These are phyloP conservation scores for Acanthamoeba lenticulata DNA, from an alignment of 208 protist species.

Conservation along the genomic window DNA sequence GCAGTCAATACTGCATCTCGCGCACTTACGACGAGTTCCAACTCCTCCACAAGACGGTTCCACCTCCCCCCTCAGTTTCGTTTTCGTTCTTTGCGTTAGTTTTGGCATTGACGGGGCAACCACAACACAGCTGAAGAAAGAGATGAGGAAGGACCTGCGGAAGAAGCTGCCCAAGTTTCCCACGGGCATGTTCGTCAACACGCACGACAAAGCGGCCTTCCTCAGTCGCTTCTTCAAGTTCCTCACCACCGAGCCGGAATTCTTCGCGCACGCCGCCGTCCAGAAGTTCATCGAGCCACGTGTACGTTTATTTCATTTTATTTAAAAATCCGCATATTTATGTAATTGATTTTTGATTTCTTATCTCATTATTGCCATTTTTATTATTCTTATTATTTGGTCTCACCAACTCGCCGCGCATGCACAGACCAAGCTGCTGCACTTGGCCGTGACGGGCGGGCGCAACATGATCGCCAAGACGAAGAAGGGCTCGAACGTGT, in stretches of 20 bases:
- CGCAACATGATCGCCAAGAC: not conserved
- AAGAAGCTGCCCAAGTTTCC: slow-evolving; percentile 31
- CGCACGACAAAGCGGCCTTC: not conserved
- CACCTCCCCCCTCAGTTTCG: not conserved
- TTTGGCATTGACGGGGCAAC: not conserved
- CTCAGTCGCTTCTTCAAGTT: slow-evolving; percentile 38
- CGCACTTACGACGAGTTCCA: not conserved
- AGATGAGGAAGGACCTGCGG: slow-evolving; percentile 2
- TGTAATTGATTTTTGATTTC: too few species aligned
- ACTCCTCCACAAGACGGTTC: not conserved
- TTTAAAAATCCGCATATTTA: too few species aligned
- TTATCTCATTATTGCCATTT: too few species aligned
- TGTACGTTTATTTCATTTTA: not conserved
- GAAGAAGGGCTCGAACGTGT: slow-evolving; percentile 1
- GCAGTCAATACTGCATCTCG: not conserved
- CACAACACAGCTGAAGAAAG: not conserved
- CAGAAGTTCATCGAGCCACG: slow-evolving; percentile 22
- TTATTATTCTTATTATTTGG: not conserved
- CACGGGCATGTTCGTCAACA: slow-evolving; percentile 6
- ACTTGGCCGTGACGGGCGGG: not conserved
- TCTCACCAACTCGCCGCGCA: not conserved
- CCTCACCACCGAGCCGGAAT: not conserved
- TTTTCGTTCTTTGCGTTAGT: not conserved
- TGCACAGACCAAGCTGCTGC: not conserved
- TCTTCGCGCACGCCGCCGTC: not conserved